phyloP scores from a whole-genome alignment of 2,329 filamentous ascomycete species.

The Diplocarpon rosae region DNA sequence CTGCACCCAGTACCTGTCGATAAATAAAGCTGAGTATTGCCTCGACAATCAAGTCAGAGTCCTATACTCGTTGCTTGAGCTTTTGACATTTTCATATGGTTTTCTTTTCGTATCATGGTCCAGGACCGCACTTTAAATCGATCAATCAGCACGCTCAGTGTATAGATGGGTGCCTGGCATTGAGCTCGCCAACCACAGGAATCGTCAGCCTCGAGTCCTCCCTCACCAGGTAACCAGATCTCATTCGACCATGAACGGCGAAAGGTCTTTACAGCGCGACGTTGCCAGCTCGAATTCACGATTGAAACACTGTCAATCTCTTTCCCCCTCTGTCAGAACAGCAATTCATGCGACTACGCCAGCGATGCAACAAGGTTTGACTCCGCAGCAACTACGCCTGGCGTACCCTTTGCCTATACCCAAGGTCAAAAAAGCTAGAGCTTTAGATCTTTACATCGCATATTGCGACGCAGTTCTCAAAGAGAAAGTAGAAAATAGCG shows the following conservation, averaged over 20 bases:
- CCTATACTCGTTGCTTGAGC: not conserved
- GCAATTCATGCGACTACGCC: conserved; percentile 3
- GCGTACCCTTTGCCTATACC: conserved; percentile 20
- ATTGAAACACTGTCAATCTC: conserved; percentile 1
- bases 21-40: not conserved
- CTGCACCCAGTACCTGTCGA: not conserved
- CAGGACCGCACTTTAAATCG: not conserved
- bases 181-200: not conserved
- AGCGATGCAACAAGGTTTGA: conserved; percentile 6
- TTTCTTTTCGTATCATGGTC: no score
- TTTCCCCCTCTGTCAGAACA: conserved; percentile 10
- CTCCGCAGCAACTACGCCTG: conserved; percentile 10
- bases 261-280: not conserved
- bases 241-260: not conserved
- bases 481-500: conserved; percentile 15
- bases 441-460: conserved; percentile 16
- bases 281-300: not conserved
- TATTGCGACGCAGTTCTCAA: conserved; percentile 11
- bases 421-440: conserved; percentile 15
- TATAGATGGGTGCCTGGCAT: not conserved
- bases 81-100: no score
- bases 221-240: not conserved
- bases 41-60: not conserved
- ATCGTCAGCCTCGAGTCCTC: conserved; percentile 2
- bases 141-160: not conserved